Conservation (phyloP, 2,329 filamentous ascomycete genomes). For the Fusarium torulosum region DNA sequence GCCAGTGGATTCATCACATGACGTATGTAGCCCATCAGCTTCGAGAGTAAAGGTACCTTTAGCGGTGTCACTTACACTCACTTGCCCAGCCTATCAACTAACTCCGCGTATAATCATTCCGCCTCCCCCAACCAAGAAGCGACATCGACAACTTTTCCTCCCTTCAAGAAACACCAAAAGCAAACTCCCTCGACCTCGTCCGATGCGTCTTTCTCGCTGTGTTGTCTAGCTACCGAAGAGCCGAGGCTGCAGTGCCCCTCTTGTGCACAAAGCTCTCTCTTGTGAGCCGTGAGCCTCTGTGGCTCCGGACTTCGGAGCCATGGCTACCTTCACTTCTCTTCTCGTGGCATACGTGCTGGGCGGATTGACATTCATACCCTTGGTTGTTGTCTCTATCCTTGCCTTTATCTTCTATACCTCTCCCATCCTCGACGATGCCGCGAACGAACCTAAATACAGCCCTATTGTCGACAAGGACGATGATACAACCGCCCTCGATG, state of each 20-base stretch:
- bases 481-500: slow-evolving; percentile 73
- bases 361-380: slow-evolving; percentile 87
- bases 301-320: slow-evolving; percentile 50
- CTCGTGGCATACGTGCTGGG: slow-evolving; percentile 85
- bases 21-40: slow-evolving; percentile 34
- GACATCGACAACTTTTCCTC: slow-evolving; percentile 26
- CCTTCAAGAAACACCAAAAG: slow-evolving; percentile 13
- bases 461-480: slow-evolving; percentile 71
- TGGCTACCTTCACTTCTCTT: slow-evolving; percentile 69
- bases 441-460: slow-evolving; percentile 46
- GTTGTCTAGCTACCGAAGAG: slow-evolving; percentile 35
- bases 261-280: slow-evolving; percentile 30
- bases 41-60: slow-evolving; percentile 8
- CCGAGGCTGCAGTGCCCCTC: slow-evolving; percentile 39
- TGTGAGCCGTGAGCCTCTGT: slow-evolving; percentile 37
- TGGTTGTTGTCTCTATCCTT: slow-evolving; percentile 72
- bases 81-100: slow-evolving; percentile 39
- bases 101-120: slow-evolving; percentile 40
- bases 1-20: slow-evolving; percentile 45
- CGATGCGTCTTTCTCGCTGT: slow-evolving; percentile 35
- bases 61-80: slow-evolving; percentile 42
- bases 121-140: slow-evolving; percentile 30
- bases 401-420: slow-evolving; percentile 77
- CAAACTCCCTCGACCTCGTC: slow-evolving; percentile 5
- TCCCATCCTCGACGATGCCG: slow-evolving; percentile 63